Percentiles rank a stretch among this genome's conserved stretches.
These are phyloP conservation scores for Pythium dissimile DNA, from an alignment of 352 stramenopile genomes.

Conservation along the genomic window DNA sequence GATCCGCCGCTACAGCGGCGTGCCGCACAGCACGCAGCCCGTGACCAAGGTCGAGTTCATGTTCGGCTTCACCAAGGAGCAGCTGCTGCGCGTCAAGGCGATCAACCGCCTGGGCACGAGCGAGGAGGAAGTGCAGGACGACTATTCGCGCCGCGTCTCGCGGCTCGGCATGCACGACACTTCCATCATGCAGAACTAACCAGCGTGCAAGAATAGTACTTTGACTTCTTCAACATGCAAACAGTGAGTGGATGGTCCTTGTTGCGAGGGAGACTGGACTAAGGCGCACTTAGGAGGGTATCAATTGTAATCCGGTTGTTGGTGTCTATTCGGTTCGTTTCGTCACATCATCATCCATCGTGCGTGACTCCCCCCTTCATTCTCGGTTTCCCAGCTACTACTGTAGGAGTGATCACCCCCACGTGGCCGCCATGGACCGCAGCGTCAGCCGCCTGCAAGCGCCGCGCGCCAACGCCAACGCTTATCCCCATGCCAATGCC, in stretches of 20 bases:
- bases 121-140: constrained; percentile 37
- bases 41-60: constrained; percentile 32
- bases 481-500: background rate
- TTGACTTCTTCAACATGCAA: no score
- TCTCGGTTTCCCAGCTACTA: no score
- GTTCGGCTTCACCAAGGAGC: constrained; percentile 35
- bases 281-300: background rate
- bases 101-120: constrained; percentile 34
- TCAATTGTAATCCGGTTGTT: no score
- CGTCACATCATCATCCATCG: no score
- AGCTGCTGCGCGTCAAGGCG: constrained; percentile 36
- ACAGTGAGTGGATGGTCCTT: no score
- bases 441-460: constrained; percentile 11
- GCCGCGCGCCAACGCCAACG: background rate
- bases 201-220: no score
- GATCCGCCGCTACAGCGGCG: constrained; percentile 27
- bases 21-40: constrained; percentile 10
- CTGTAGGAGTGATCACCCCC: no score
- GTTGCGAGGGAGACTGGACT: background rate
- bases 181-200: constrained; percentile 11
- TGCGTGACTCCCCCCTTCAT: background rate
- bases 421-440: constrained; percentile 4
- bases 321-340: no score
- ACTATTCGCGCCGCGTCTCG: constrained; percentile 31
- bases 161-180: constrained; percentile 26